A percentile compares a stretch with the other conserved stretches of the same genome.
Conservation (phyloP, 495 filamentous ascomycete genomes). For the Bathelium albidoporum region DNA sequence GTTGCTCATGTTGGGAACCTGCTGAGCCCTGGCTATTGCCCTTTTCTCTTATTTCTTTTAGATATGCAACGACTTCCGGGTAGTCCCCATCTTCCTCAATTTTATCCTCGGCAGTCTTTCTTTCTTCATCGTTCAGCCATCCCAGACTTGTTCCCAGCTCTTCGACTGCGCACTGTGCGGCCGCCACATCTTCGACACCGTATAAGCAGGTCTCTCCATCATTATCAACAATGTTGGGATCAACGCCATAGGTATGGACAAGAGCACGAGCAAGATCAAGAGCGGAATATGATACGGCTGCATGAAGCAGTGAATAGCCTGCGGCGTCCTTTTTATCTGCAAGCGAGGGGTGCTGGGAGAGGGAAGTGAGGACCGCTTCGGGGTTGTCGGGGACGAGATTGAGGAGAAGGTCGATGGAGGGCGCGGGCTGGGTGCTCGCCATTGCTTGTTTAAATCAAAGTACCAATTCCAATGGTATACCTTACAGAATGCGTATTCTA, state of each 20-base stretch:
- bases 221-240: conserved; percentile 72
- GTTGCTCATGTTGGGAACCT: not conserved
- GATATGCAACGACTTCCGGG: conserved; percentile 20
- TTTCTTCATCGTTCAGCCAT: conserved; percentile 22
- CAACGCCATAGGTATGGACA: conserved; percentile 63
- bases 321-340: conserved; percentile 27
- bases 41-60: conserved; percentile 3
- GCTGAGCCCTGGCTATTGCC: conserved; percentile 2
- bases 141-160: conserved; percentile 60
- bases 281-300: conserved; percentile 84
- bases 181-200: conserved; percentile 63
- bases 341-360: conserved; percentile 25
- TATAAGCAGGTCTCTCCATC: conserved; percentile 90
- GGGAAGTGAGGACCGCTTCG: conserved; percentile 21
- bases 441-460: not conserved
- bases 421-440: not conserved
- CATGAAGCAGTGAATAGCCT: conserved; percentile 80
- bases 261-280: conserved; percentile 66
- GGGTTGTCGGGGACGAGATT: conserved; percentile 32
- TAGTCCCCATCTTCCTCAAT: conserved; percentile 37
- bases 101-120: conserved; percentile 34
- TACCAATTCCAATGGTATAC: too few species aligned
- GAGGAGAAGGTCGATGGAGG: conserved; percentile 29
- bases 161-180: conserved; percentile 67
- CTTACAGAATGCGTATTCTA: not conserved